phyloP scores from a whole-genome alignment of 2,329 filamentous ascomycete genomes.

The Venturiaceae sp. region DNA sequence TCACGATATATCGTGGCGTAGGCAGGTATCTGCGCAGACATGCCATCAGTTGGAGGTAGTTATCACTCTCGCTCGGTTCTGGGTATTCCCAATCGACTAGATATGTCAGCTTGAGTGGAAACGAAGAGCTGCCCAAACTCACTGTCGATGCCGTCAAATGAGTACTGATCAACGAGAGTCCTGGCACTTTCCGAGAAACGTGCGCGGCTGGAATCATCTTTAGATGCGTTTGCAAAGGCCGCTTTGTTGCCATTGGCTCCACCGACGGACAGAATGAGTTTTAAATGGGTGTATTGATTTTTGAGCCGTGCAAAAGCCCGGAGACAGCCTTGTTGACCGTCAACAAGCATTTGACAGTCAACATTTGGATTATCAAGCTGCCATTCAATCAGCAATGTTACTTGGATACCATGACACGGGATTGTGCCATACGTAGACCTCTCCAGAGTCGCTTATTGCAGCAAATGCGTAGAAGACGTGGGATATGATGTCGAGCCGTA shows the following conservation, averaged over 20 bases:
- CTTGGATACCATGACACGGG: slow-evolving; percentile 18
- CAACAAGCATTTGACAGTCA: slow-evolving; percentile 61
- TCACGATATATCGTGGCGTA: slow-evolving; percentile 57
- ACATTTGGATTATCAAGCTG: slow-evolving; percentile 75
- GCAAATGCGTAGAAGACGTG: slow-evolving; percentile 80
- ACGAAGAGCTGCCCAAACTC: slow-evolving; percentile 22
- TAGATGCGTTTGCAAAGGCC: slow-evolving; percentile 58
- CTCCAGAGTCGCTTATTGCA: slow-evolving; percentile 42
- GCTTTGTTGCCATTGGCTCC: slow-evolving; percentile 54
- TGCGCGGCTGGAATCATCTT: slow-evolving; percentile 49
- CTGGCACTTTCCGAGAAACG: slow-evolving; percentile 61
- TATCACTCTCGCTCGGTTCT: slow-evolving; percentile 49
- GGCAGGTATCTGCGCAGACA: slow-evolving; percentile 58
- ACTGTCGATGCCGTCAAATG: slow-evolving; percentile 71
- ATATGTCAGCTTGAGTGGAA: neutral
- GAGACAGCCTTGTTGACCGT: slow-evolving; percentile 61
- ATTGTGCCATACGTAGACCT: slow-evolving; percentile 51
- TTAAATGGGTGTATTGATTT: slow-evolving; percentile 57
- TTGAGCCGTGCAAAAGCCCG: slow-evolving; percentile 67
- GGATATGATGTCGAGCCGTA: slow-evolving; percentile 69
- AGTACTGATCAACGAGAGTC: slow-evolving; percentile 59
- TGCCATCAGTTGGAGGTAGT: slow-evolving; percentile 62
- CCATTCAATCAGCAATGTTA: neutral
- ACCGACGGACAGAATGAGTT: slow-evolving; percentile 69
- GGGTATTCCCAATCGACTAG: slow-evolving; percentile 78